Evolutionary conservation across 179 eudicot species (phyloP), one percentile per base, ranked within the genome.

Genomic region (Camellia oleifera): DNA sequence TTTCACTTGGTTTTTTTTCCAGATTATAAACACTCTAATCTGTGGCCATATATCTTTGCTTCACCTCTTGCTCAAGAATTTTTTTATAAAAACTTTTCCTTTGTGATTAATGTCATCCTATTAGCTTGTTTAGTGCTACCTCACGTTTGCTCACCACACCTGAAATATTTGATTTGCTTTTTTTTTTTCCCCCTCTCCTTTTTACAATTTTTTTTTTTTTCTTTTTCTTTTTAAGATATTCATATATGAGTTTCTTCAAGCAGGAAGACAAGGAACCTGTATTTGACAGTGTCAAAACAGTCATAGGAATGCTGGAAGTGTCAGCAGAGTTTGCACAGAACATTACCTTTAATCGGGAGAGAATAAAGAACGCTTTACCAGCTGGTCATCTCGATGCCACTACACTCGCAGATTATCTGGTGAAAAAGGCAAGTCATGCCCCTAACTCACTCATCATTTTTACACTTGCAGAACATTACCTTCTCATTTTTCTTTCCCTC

Each of bases 371-470:
- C 23, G 88, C 98, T 84, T 87, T 97, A 83, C 97, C 99, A 17
- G 99, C 98, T 81, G 99, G 99, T 77, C 95, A 92, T 87, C 99
- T 97, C 80, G 99, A 97, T 87, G 99, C 98, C 67, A 97, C 99
- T 60, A 97, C 99, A 75, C 92, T 97, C 57, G 98, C 99, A 53
- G 99, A 94, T 90, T 97, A 94, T 87, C 97, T 97, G 75, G 99
- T 97, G 83, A 93, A 90, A 82, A 97, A 97, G 98, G 99, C 85
- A 76, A 83, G 85, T 69, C 75, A 77, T 52, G 5, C 32, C 63
- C 26, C 4, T 32, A 54, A 26, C 42, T n/a, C 6, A 4, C 10
- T 67, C 42, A 69, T 58, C 74, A 10, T 54, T 70, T 17, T 68
- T 69, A 26, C 15, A 26, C 32, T 26, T 26, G 32, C 32, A 26